A percentile compares a stretch with the other conserved stretches of the same genome.
Conservation (phyloP, 805 yeast species). For the Saturnispora quitensis region DNA sequence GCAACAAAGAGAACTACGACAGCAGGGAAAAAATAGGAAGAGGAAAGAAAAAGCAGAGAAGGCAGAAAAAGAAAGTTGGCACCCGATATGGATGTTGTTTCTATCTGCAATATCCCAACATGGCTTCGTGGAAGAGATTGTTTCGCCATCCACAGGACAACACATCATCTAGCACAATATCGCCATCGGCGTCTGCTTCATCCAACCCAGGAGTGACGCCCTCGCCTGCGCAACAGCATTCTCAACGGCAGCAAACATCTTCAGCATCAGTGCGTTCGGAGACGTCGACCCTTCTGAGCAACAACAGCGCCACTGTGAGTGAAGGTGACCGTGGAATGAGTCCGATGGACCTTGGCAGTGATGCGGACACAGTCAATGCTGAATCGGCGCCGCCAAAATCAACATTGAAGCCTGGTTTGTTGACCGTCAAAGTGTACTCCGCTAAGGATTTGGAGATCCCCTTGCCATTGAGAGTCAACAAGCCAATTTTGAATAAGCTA, state of each 20-base stretch:
- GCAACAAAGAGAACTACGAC: not conserved
- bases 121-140: constrained; percentile 6
- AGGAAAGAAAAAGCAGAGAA: not conserved
- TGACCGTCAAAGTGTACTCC: constrained; percentile 68
- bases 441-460: constrained; percentile 66
- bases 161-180: not conserved
- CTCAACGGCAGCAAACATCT: not conserved
- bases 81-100: not conserved
- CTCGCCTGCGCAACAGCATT: not conserved
- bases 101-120: not conserved
- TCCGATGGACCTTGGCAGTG: not conserved
- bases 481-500: constrained; percentile 53
- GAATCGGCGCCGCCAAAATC: not conserved
- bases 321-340: not conserved
- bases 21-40: not conserved
- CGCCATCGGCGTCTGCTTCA: not conserved
- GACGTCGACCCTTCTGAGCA: not conserved
- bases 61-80: not conserved
- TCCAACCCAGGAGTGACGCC: not conserved
- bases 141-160: constrained; percentile 8
- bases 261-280: not conserved
- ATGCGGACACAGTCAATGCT: not conserved
- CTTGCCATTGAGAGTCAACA: constrained; percentile 55
- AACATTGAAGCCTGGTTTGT: constrained; percentile 49
- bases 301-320: not conserved